phyloP scores from a whole-genome alignment of 306 rosid species.

The Alnus rubra region DNA sequence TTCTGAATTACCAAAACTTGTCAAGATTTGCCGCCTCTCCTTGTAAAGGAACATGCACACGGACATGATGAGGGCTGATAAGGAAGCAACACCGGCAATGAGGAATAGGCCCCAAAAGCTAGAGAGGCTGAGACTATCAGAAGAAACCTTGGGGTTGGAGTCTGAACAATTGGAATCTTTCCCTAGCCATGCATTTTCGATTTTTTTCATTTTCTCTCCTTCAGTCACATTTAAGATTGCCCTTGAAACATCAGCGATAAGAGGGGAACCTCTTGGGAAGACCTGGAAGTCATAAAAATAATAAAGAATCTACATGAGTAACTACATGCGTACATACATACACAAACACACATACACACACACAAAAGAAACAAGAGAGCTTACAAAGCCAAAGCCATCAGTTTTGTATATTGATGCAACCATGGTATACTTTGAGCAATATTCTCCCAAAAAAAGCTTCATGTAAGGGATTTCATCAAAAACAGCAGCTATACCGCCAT shows the following conservation, averaged over 20 bases:
- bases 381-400: constrained; percentile 45
- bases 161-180: constrained; percentile 24
- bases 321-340: no score
- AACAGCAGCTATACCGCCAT: constrained; percentile 16
- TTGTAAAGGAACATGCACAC: neutral
- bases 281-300: constrained; percentile 22
- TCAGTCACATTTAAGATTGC: constrained; percentile 52
- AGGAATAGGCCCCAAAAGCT: constrained; percentile 67
- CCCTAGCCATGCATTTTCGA: constrained; percentile 46
- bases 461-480: constrained; percentile 42
- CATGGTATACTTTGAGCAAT: no score
- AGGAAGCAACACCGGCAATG: constrained; percentile 36
- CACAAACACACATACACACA: no score
- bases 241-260: constrained; percentile 52
- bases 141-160: constrained; percentile 29
- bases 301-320: neutral
- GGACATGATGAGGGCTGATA: constrained; percentile 34
- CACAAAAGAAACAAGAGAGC: no score
- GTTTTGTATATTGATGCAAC: constrained; percentile 4
- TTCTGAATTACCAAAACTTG: no score
- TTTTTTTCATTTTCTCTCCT: constrained; percentile 46
- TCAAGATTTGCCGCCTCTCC: neutral
- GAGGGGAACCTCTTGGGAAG: constrained; percentile 50
- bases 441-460: no score
- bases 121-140: constrained; percentile 44